A percentile compares a stretch with the other conserved stretches of the same genome.
phyloP scores from a whole-genome alignment of 2,329 filamentous ascomycete species.

The Cladosporium colombiae region DNA sequence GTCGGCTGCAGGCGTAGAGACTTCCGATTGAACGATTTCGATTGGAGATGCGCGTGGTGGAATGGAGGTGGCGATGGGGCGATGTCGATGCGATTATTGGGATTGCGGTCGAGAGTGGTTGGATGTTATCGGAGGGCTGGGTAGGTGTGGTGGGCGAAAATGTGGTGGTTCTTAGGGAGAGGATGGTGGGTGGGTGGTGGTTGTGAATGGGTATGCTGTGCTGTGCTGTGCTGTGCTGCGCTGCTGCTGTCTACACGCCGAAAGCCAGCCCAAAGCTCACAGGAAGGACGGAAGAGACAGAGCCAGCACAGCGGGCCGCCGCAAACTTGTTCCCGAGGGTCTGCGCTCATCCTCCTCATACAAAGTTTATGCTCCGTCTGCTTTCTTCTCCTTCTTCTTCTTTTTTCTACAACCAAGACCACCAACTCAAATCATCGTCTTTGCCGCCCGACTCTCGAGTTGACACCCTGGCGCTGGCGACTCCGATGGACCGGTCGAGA shows the following conservation, averaged over 20 bases:
- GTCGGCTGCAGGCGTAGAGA: constrained; percentile 15
- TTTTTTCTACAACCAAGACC: constrained; percentile 55
- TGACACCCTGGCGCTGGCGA: constrained; percentile 62
- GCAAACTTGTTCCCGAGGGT: constrained; percentile 21
- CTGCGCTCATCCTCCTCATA: constrained; percentile 36
- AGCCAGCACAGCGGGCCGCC: constrained; percentile 22
- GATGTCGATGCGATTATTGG: background rate
- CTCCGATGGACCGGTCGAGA: constrained; percentile 74
- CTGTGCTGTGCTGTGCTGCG: constrained; percentile 2
- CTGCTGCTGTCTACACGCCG: constrained; percentile 6
- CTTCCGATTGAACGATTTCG: constrained; percentile 16
- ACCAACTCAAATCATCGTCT: constrained; percentile 74
- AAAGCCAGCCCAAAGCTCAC: constrained; percentile 16
- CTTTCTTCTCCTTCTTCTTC: constrained; percentile 6
- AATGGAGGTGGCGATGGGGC: background rate
- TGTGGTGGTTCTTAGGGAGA: background rate
- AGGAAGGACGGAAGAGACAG: constrained; percentile 12
- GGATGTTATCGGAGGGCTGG: background rate
- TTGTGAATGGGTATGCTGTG: constrained; percentile 11
- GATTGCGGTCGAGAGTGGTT: constrained; percentile 2
- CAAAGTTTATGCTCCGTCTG: constrained; percentile 6
- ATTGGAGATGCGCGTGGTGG: constrained; percentile 3
- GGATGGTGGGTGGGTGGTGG: constrained; percentile 4
- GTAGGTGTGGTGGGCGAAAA: constrained; percentile 3
- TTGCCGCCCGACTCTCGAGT: constrained; percentile 47